A percentile compares a stretch with the other conserved stretches of the same genome.
Evolutionary conservation across 2,329 filamentous ascomycete species (phyloP).

Genomic region (Tolypocladium ovalisporum): DNA sequence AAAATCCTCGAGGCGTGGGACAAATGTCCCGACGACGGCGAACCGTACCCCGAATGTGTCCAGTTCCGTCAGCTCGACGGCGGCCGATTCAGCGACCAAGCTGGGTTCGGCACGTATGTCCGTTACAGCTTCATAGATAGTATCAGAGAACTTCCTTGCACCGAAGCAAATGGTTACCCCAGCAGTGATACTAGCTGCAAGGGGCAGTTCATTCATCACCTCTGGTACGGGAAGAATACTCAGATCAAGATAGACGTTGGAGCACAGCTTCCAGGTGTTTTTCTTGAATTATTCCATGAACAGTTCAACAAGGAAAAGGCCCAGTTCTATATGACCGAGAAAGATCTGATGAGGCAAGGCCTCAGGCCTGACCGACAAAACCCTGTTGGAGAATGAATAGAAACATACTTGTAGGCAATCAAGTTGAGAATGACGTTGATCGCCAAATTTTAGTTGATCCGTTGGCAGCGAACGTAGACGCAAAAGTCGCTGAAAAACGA

Average conservation of each 20-base stretch:
- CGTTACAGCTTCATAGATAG: constrained; percentile 28
- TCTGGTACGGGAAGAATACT: constrained; percentile 30
- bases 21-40: constrained; percentile 26
- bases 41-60: constrained; percentile 25
- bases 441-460: too few relatives aligned
- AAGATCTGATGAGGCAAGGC: constrained; percentile 17
- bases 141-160: constrained; percentile 27
- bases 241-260: constrained; percentile 28
- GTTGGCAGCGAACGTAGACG: too few relatives aligned
- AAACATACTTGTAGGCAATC: too few relatives aligned
- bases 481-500: too few relatives aligned
- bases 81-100: constrained; percentile 29
- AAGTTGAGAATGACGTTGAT: too few relatives aligned
- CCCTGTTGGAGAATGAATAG: too few relatives aligned
- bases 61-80: constrained; percentile 24
- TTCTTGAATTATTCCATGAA: constrained; percentile 23
- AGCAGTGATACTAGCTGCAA: constrained; percentile 25
- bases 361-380: constrained; percentile 2
- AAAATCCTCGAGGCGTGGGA: constrained; percentile 39
- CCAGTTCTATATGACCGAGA: constrained; percentile 23
- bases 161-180: constrained; percentile 32
- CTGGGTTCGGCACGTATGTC: constrained; percentile 31
- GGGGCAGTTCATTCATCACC: constrained; percentile 30
- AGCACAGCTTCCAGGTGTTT: constrained; percentile 23
- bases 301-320: constrained; percentile 21